Percentiles rank a stretch among this genome's conserved stretches.
phyloP scores from a whole-genome alignment of 2,329 filamentous ascomycete genomes.

The Gaeumannomyces tritici region DNA sequence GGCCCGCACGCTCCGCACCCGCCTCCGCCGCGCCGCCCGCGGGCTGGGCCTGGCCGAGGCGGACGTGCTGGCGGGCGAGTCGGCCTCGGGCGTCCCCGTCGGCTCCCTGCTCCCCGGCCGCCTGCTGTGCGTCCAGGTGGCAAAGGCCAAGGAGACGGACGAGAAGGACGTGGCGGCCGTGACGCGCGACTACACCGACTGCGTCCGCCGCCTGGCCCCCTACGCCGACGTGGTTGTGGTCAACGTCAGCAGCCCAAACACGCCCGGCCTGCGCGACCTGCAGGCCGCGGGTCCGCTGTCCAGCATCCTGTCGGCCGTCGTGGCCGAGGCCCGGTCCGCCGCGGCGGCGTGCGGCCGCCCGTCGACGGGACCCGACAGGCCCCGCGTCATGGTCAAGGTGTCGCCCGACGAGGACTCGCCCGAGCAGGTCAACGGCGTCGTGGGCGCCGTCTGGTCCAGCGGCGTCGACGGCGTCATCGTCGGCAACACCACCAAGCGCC shows the following conservation, averaged over 20 bases:
- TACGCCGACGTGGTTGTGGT: slow-evolving; percentile 97
- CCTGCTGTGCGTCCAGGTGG: slow-evolving; percentile 81
- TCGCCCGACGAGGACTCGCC: slow-evolving; percentile 89
- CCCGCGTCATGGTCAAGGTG: slow-evolving; percentile 94
- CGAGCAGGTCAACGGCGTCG: slow-evolving; percentile 78
- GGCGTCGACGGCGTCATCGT: slow-evolving; percentile 95
- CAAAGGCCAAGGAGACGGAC: slow-evolving; percentile 91
- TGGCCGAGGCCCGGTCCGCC: slow-evolving; percentile 61
- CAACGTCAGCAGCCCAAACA: slow-evolving; percentile 96
- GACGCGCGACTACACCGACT: slow-evolving; percentile 75
- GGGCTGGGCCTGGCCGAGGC: slow-evolving; percentile 60
- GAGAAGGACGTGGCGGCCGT: slow-evolving; percentile 79
- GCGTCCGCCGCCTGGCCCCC: slow-evolving; percentile 69
- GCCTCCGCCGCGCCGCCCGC: slow-evolving; percentile 69
- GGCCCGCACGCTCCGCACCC: slow-evolving; percentile 66
- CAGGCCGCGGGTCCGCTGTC: slow-evolving; percentile 81
- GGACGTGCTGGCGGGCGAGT: slow-evolving; percentile 64
- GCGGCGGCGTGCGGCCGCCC: slow-evolving; percentile 29
- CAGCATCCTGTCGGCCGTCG: slow-evolving; percentile 70
- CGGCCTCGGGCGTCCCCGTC: slow-evolving; percentile 58
- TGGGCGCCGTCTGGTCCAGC: slow-evolving; percentile 69
- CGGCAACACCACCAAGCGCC: slow-evolving; percentile 88
- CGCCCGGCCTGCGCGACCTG: slow-evolving; percentile 77
- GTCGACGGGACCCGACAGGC: slow-evolving; percentile 44
- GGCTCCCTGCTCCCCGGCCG: slow-evolving; percentile 71